phyloP scores from a whole-genome alignment of 495 filamentous ascomycete species.

The Mytilinidion resinicola region DNA sequence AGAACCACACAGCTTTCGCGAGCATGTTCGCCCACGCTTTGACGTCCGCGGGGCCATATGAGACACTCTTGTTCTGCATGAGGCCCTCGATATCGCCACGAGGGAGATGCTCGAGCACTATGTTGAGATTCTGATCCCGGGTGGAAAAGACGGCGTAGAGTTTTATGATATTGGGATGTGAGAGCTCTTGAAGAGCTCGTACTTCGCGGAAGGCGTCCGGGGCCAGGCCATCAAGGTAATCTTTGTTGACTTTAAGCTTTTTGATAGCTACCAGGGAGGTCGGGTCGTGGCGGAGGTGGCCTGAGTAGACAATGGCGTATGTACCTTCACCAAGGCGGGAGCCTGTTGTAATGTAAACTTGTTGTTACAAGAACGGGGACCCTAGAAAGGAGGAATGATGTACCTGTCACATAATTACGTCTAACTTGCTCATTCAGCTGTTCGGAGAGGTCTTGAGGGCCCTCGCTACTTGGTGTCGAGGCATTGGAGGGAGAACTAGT shows the following conservation, averaged over 20 bases:
- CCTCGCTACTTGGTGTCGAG: constrained; percentile 26
- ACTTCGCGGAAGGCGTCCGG: constrained; percentile 95
- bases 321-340: constrained; percentile 93
- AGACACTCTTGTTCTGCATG: constrained; percentile 74
- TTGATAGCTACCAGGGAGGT: constrained; percentile 82
- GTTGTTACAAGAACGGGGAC: neutral
- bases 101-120: constrained; percentile 90
- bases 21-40: constrained; percentile 99
- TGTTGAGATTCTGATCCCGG: constrained; percentile 87
- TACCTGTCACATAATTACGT: constrained; percentile 83
- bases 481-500: constrained; percentile 10
- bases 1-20: constrained; percentile 87
- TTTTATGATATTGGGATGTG: constrained; percentile 90
- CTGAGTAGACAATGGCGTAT: constrained; percentile 91
- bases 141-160: constrained; percentile 86
- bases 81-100: constrained; percentile 88
- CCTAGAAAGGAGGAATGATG: neutral
- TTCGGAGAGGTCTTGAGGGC: constrained; percentile 61
- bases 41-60: constrained; percentile 74
- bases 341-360: constrained; percentile 43
- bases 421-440: constrained; percentile 84
- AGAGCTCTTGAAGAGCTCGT: constrained; percentile 89
- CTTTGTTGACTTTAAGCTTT: constrained; percentile 91
- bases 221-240: constrained; percentile 76
- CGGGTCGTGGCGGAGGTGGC: constrained; percentile 64